Percentiles rank a stretch among this genome's conserved stretches.
phyloP scores from a whole-genome alignment of 1,284 basidiomycete genomes.

The Pascua sp. region DNA sequence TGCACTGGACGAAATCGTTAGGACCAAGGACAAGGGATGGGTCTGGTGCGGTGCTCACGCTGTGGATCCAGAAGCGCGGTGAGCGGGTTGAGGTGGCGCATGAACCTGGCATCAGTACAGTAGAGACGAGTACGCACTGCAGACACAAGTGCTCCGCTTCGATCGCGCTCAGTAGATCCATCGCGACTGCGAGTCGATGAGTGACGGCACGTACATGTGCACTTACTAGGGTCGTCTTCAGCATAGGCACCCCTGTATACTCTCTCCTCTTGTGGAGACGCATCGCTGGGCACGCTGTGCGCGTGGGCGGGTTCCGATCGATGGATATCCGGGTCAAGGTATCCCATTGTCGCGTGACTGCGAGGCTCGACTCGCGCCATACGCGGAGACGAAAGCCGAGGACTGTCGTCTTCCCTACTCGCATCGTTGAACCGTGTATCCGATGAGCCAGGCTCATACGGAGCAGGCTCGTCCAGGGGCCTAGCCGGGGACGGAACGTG shows the following conservation, averaged over 20 bases:
- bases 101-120: conserved; percentile 1
- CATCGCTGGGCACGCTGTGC: background rate
- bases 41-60: conserved; percentile 10
- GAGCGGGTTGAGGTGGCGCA: conserved; percentile 18
- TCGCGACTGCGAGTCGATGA: conserved; percentile 6
- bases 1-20: conserved; percentile 6
- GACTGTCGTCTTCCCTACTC: too few relatives aligned
- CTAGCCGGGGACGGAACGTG: too few relatives aligned
- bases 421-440: too few relatives aligned
- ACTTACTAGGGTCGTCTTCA: conserved; percentile 13
- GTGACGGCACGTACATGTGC: background rate
- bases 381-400: background rate
- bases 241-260: background rate
- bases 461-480: too few relatives aligned
- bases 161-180: conserved; percentile 7
- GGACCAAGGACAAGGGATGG: background rate
- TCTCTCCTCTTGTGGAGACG: background rate
- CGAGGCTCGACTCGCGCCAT: conserved; percentile 2
- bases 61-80: conserved; percentile 20
- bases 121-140: background rate
- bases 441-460: too few relatives aligned
- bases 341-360: background rate
- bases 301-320: too few relatives aligned
- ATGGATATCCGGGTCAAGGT: background rate
- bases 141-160: conserved; percentile 14